These are phyloP conservation scores for Crucibulum parvulum DNA, from an alignment of 1,284 basidiomycete genomes.

Conservation along the genomic window DNA sequence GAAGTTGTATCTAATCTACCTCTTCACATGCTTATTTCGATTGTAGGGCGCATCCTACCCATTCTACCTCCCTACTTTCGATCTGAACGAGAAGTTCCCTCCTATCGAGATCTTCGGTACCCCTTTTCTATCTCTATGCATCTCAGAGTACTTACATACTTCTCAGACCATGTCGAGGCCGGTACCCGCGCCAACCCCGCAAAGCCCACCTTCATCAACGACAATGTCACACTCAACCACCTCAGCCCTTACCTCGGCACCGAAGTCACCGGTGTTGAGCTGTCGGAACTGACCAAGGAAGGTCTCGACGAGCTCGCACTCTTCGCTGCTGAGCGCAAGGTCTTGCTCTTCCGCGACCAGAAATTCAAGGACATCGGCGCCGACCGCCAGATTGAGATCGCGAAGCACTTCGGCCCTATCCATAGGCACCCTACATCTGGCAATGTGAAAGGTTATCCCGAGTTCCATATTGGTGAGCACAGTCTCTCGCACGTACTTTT, in stretches of 20 bases:
- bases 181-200: constrained; percentile 55
- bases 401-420: constrained; percentile 61
- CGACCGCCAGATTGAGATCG: constrained; percentile 58
- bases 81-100: constrained; percentile 50
- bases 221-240: constrained; percentile 45
- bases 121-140: not conserved
- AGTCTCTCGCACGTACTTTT: not conserved
- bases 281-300: constrained; percentile 58
- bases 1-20: constrained; percentile 14
- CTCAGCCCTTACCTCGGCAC: constrained; percentile 66
- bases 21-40: constrained; percentile 10
- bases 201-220: constrained; percentile 55
- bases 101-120: constrained; percentile 47
- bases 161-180: constrained; percentile 36
- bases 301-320: constrained; percentile 71
- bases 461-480: constrained; percentile 43
- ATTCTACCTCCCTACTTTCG: constrained; percentile 52
- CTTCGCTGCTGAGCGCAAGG: constrained; percentile 63
- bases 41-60: constrained; percentile 48
- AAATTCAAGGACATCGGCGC: constrained; percentile 62
- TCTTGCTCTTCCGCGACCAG: constrained; percentile 63
- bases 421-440: constrained; percentile 42
- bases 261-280: constrained; percentile 63
- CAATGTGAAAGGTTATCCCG: constrained; percentile 44
- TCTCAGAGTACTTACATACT: not conserved